Evolutionary conservation across 2,329 filamentous ascomycete species (phyloP).

Genomic region (Monilinia laxa): DNA sequence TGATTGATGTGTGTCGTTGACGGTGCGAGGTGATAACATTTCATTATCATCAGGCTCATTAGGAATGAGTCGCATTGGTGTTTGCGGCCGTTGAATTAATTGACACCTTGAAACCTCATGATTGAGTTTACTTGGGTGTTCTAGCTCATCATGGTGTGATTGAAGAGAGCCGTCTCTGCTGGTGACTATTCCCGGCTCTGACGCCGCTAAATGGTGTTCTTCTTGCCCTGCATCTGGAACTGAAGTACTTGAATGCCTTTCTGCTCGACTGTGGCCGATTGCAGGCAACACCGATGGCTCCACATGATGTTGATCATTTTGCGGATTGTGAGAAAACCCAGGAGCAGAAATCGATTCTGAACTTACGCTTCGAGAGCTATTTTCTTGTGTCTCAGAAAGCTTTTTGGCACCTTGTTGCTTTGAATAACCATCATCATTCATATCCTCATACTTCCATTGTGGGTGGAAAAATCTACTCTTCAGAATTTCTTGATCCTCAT

Average conservation of each 20-base stretch:
- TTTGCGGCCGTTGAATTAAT: neutral
- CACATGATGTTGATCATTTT: neutral
- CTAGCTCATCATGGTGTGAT: neutral
- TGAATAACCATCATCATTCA: neutral
- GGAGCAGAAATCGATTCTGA: neutral
- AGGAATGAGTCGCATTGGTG: constrained; percentile 2
- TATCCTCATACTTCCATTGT: constrained; percentile 2
- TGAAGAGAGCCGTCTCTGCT: neutral
- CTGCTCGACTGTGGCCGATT: neutral
- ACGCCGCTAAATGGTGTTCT: neutral
- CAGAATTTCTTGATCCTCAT: neutral
- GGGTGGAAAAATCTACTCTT: constrained; percentile 19
- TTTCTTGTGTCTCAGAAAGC: neutral
- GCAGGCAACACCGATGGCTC: neutral
- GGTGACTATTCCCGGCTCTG: too few species aligned
- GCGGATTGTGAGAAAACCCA: neutral
- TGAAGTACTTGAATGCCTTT: neutral
- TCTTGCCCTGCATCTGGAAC: neutral
- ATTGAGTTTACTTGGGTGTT: neutral
- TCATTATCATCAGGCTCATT: neutral
- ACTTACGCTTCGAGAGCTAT: neutral
- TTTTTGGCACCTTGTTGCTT: neutral
- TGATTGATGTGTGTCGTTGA: constrained; percentile 24
- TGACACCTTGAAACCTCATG: neutral
- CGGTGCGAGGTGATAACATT: constrained; percentile 24